Evolutionary conservation across 306 rosid species (phyloP), one percentile per base, ranked within the genome.

Genomic region (Canavalia gladiata): DNA sequence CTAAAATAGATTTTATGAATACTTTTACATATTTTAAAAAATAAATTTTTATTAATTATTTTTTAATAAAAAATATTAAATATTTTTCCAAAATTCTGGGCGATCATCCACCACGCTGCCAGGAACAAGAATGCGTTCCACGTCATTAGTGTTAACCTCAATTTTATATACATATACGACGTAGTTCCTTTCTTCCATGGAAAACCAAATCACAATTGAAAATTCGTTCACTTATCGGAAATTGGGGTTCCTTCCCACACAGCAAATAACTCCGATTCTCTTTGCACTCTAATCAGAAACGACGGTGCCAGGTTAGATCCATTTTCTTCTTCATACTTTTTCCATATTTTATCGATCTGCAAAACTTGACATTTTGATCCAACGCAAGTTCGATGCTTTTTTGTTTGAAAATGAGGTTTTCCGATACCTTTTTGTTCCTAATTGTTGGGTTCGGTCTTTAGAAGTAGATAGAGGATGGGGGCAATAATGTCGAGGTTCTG

Each of bases 401-500:
- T 84, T 25, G 9, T 8, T 50, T 30, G 11, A 39, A 68, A 63
- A n/a, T 68, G 45, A 55, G 72, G 49, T 82, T 60, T 49, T 39
- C 13, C 42, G 55, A 80, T 49, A 37, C 54, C 62, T 57, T 35
- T 80, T 75, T 39, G 60, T 35, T 47, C 47, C 66, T 6, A 29
- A 52, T 79, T 72, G 1, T 65, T 76, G 68, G 74, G 60, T n/a
- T 76, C 29, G 45, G 5, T 85, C 46, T 29, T 73, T 30, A 13
- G 4, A 68, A 8, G 54, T 72, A 8, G 42, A 59, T 41, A 76
- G 43, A 65, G 75, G 79, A 94, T 94, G 98, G 98, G 98, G 73
- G 98, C 97, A 51, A 78, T 94, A 30, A 84, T 88, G 1, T 90
- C 98, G 9, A 88, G 74, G 84, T 88, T 94, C 84, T 94, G 98